Conservation (phyloP, 176 grass and related monocot genomes). For the Oropetium thomaeum region DNA sequence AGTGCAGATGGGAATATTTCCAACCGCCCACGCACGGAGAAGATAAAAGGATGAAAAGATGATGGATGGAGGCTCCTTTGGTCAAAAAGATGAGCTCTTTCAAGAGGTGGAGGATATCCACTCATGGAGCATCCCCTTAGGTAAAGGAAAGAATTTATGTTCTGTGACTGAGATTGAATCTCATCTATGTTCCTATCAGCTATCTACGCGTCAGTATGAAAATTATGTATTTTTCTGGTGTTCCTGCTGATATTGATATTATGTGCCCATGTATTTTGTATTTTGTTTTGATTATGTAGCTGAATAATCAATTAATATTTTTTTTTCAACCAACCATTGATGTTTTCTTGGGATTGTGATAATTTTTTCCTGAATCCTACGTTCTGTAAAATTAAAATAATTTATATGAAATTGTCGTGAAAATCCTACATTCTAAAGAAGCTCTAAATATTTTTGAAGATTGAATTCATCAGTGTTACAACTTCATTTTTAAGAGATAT, state of each 20-base stretch:
- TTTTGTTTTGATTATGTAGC: neutral
- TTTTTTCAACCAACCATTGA: neutral
- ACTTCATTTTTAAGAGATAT: neutral
- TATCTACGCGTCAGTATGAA: neutral
- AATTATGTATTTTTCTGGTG: neutral
- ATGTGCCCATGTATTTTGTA: neutral
- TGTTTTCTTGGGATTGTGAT: too few relatives aligned
- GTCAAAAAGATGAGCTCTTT: slow-evolving; percentile 36
- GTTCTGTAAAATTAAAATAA: too few relatives aligned
- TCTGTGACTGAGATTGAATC: neutral
- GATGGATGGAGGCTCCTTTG: slow-evolving; percentile 26
- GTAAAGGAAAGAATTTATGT: slow-evolving; percentile 52
- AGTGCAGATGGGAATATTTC: slow-evolving; percentile 49
- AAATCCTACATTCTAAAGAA: too few relatives aligned
- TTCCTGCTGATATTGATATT: neutral
- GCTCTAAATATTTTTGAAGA: neutral
- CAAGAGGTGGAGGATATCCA: slow-evolving; percentile 32
- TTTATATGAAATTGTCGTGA: too few relatives aligned
- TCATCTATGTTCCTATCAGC: neutral
- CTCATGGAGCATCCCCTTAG: slow-evolving; percentile 33
- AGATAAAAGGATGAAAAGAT: slow-evolving; percentile 39
- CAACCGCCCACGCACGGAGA: slow-evolving; percentile 43
- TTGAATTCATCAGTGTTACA: neutral
- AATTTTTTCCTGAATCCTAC: too few relatives aligned
- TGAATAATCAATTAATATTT: neutral